Evolutionary conservation across 192 early-diverging fungal genomes (phyloP), one percentile per base, ranked within the genome.

Genomic region (Coemansia sp.): DNA sequence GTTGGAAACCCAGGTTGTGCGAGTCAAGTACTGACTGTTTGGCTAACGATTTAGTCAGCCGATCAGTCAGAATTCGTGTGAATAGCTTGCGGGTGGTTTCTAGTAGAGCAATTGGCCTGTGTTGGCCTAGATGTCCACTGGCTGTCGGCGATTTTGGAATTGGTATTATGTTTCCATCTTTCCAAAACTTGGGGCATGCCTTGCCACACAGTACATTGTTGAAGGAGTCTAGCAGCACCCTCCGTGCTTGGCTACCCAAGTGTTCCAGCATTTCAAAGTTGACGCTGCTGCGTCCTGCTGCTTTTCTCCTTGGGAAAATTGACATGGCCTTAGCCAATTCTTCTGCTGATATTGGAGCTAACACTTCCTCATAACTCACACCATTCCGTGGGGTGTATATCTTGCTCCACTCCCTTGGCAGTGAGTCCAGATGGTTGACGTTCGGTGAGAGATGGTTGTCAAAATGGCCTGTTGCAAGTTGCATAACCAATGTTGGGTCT

Each of bases 1-100:
- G 61, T 21, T 41, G 52, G 61, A 69, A 69, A 3, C 51, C 61
- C 4, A 63, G 47, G n/a, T 69, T 69, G 0, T n/a, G 42, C 16
- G 45, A 59, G 3, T 5, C 4, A 7, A 69, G 60, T 15, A 32
- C 13, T 6, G 21, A 41, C 0, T 16, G 15, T 2, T 48, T 13
- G 0, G 5, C 47, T 6, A 69, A 41, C 2, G 58, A 59, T 1
- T 1, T 0, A 15, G 41, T 19, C 8, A 69, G 0, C 2, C 22
- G 0, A 1, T 32, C 41, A 1, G 48, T 56, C 11, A 69, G 41
- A 6, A 69, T 52, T n/a, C 1, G 15, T 19, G 49, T 69, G 11
- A 69, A 41, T 8, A 69, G 22, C 18, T 69, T 69, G 21, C 52
- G 49, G 10, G 22, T 41, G 1, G 42, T 41, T 26, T 61, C 59